phyloP scores from a whole-genome alignment of 192 early-diverging fungal species.

The Pilaira anomala region DNA sequence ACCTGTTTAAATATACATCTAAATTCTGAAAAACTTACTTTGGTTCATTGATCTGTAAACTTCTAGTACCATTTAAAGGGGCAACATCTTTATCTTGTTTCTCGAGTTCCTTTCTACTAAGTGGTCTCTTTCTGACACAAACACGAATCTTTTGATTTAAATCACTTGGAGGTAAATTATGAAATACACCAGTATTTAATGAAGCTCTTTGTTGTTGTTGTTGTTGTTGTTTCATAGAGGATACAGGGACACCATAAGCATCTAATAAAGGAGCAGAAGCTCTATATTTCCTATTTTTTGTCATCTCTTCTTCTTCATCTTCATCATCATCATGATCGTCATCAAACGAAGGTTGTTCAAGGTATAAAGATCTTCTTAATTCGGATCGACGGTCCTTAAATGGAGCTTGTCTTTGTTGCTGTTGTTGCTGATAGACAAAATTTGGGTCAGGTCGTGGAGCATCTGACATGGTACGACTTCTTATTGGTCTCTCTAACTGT shows the following conservation, averaged over 20 bases:
- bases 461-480: slow-evolving; percentile 22
- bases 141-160: slow-evolving; percentile 88
- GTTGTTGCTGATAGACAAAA: background rate
- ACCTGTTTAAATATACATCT: background rate
- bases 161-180: slow-evolving; percentile 40
- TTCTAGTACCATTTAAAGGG: slow-evolving; percentile 56
- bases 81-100: slow-evolving; percentile 84
- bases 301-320: slow-evolving; percentile 20
- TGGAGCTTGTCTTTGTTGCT: background rate
- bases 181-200: background rate
- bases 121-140: slow-evolving; percentile 92
- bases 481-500: background rate
- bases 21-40: slow-evolving; percentile 54
- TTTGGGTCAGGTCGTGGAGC: slow-evolving; percentile 19
- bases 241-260: slow-evolving; percentile 68
- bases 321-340: slow-evolving; percentile 1
- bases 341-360: slow-evolving; percentile 7
- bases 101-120: slow-evolving; percentile 82
- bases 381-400: slow-evolving; percentile 17
- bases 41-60: slow-evolving; percentile 85
- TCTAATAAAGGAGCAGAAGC: slow-evolving; percentile 55
- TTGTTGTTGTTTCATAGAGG: background rate
- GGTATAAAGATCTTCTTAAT: slow-evolving; percentile 16
- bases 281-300: slow-evolving; percentile 19
- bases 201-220: background rate